A percentile compares a stretch with the other conserved stretches of the same genome.
Conservation (phyloP, 2,329 filamentous ascomycete genomes). For the Pseudogymnoascus sp. region DNA sequence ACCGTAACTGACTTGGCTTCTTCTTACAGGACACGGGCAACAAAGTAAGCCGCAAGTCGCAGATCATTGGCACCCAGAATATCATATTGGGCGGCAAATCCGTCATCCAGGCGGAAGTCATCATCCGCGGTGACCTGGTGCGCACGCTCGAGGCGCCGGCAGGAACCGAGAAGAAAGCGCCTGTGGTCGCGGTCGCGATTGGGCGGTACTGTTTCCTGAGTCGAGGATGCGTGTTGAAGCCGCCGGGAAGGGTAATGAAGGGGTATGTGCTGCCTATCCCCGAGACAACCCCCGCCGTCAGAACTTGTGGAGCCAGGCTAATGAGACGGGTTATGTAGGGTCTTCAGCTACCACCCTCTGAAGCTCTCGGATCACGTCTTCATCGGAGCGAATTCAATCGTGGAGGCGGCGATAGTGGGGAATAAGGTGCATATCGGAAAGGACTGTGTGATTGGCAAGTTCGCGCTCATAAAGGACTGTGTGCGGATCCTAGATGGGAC, state of each 20-base stretch:
- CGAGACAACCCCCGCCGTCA: conserved; percentile 21
- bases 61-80: conserved; percentile 90
- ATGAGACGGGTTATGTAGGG: conserved; percentile 28
- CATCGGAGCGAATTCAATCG: conserved; percentile 62
- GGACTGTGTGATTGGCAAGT: conserved; percentile 69
- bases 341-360: conserved; percentile 75
- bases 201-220: conserved; percentile 88
- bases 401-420: conserved; percentile 76
- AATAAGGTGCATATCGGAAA: conserved; percentile 80
- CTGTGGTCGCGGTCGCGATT: conserved; percentile 62
- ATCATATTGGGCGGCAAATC: conserved; percentile 96
- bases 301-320: not conserved
- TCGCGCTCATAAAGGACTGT: conserved; percentile 89
- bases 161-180: conserved; percentile 17
- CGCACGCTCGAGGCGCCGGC: conserved; percentile 38
- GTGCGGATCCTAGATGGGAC: conserved; percentile 78
- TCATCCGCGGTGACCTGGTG: conserved; percentile 83
- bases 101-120: conserved; percentile 89
- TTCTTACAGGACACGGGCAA: conserved; percentile 78
- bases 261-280: conserved; percentile 38
- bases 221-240: conserved; percentile 67
- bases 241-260: conserved; percentile 73
- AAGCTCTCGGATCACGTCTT: conserved; percentile 94
- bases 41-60: conserved; percentile 88
- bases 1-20: conserved; percentile 12